phyloP scores from a whole-genome alignment of 345 rosid species.

The Microcos paniculata region DNA sequence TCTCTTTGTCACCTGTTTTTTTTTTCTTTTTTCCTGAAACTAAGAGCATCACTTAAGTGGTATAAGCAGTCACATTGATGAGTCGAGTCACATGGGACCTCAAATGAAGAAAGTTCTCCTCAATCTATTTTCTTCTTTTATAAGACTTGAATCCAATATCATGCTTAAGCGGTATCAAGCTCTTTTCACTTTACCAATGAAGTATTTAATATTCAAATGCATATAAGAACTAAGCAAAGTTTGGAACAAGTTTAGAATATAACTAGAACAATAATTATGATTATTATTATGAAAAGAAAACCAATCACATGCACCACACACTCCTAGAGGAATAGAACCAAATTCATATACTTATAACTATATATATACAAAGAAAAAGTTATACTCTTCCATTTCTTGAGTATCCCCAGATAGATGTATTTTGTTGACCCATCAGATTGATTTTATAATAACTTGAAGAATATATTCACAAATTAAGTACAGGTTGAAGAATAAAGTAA shows the following conservation, averaged over 20 bases:
- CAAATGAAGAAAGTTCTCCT: too few species aligned
- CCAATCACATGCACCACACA: not conserved
- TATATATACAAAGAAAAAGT: not conserved
- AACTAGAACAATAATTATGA: not conserved
- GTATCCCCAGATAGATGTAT: not conserved
- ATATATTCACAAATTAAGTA: not conserved
- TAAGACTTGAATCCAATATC: too few species aligned
- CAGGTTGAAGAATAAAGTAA: slow-evolving; percentile 4
- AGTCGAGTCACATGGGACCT: too few species aligned
- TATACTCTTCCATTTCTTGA: not conserved
- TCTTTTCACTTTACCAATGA: too few species aligned
- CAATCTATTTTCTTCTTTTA: too few species aligned
- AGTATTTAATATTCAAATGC: too few species aligned
- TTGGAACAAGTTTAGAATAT: not conserved
- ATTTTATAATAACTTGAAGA: not conserved
- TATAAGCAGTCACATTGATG: too few species aligned
- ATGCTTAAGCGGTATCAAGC: too few species aligned
- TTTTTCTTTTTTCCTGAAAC: too few species aligned
- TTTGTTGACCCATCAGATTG: not conserved
- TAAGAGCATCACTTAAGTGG: too few species aligned
- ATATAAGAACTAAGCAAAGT: not conserved
- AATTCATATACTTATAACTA: not conserved
- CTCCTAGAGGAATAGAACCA: not conserved
- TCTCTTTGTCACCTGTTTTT: too few species aligned
- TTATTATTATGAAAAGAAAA: not conserved